Percentiles rank a stretch among this genome's conserved stretches.
Conservation (phyloP, 2,329 filamentous ascomycete species). For the Verticillium isaacii region DNA sequence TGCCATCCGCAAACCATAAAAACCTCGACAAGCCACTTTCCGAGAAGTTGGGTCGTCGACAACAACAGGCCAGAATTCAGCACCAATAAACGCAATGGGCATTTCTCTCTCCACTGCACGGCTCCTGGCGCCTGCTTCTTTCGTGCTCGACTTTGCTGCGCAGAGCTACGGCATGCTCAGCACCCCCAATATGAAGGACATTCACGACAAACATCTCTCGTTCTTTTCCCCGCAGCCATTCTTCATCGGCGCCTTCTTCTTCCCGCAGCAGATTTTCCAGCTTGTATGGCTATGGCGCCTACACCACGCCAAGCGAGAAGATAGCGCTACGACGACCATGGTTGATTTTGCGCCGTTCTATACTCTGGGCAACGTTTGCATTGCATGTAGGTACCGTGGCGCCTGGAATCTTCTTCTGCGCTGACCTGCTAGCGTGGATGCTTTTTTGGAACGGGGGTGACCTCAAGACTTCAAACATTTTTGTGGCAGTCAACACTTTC, state of each 20-base stretch:
- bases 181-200: conserved; percentile 53
- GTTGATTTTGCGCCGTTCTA: conserved; percentile 52
- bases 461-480: conserved; percentile 47
- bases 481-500: conserved; percentile 51
- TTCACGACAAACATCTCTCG: conserved; percentile 52
- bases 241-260: conserved; percentile 57
- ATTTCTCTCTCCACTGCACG: conserved; percentile 48
- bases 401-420: neutral
- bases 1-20: no score
- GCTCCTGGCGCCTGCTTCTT: conserved; percentile 48
- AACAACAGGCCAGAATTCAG: neutral
- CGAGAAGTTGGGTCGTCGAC: no score
- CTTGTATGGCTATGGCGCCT: conserved; percentile 53
- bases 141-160: conserved; percentile 50
- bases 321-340: conserved; percentile 34
- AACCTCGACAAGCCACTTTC: neutral
- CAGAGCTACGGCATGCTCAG: conserved; percentile 57
- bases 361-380: conserved; percentile 51
- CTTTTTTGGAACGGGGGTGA: conserved; percentile 54
- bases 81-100: conserved; percentile 33
- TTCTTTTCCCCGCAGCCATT: conserved; percentile 55
- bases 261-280: conserved; percentile 55
- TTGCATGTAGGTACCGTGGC: conserved; percentile 39
- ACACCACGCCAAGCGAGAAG: conserved; percentile 36
- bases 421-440: conserved; percentile 43